These are phyloP conservation scores for Plantago coronopus DNA, from an alignment of 305 asterid genomes.

Conservation along the genomic window DNA sequence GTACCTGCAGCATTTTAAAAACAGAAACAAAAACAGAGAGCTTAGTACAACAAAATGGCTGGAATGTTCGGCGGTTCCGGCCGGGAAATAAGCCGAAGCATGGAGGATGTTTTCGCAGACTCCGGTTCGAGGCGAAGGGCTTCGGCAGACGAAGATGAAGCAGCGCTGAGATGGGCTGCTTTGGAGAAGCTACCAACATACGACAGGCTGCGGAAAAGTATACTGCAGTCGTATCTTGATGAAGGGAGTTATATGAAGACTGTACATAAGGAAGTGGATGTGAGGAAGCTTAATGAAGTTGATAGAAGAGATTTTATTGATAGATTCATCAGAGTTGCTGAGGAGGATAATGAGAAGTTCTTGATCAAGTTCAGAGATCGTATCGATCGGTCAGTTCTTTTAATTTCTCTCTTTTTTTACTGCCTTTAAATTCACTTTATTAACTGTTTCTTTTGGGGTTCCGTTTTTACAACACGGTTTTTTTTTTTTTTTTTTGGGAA, in stretches of 20 bases:
- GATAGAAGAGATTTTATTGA: constrained; percentile 45
- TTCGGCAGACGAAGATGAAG: constrained; percentile 35
- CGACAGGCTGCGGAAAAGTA: constrained; percentile 44
- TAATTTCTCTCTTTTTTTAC: neutral
- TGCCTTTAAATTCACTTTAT: neutral
- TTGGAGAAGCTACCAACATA: constrained; percentile 59
- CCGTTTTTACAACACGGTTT: too few relatives aligned
- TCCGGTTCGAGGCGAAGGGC: constrained; percentile 3
- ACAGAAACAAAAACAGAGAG: too few relatives aligned
- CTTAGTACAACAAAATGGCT: too few relatives aligned
- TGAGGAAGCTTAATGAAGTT: constrained; percentile 37
- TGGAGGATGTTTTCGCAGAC: neutral
- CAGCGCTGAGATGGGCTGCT: constrained; percentile 62
- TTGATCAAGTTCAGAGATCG: constrained; percentile 44
- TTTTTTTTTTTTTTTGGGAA: too few relatives aligned
- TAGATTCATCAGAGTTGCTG: constrained; percentile 39
- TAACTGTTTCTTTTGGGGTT: too few relatives aligned
- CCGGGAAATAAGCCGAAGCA: neutral
- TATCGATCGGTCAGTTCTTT: constrained; percentile 42
- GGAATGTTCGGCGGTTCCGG: too few relatives aligned
- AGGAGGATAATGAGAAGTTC: constrained; percentile 57
- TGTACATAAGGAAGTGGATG: constrained; percentile 37
- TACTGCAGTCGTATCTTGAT: constrained; percentile 34
- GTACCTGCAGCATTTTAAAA: too few relatives aligned
- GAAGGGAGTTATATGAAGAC: constrained; percentile 20